Evolutionary conservation across 257 asterid genomes (phyloP).

Genomic region (Leptodermis oblonga): DNA sequence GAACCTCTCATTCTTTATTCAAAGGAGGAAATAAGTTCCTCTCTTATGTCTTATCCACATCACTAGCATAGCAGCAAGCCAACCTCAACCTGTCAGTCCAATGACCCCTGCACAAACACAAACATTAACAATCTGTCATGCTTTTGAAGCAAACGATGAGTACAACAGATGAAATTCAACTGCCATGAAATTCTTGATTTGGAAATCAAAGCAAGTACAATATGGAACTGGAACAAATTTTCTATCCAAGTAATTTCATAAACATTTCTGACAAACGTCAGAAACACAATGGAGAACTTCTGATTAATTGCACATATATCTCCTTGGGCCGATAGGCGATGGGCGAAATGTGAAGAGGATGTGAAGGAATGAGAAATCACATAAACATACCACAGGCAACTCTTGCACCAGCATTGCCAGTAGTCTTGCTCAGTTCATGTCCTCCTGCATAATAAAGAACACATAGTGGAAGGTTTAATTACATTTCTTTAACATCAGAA

Average conservation of each 20-base stretch:
- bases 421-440: constrained; percentile 82
- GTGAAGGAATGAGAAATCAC: background rate
- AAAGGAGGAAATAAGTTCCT: background rate
- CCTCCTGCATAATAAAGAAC: constrained; percentile 48
- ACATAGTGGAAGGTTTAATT: background rate
- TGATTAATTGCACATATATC: background rate
- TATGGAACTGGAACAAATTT: background rate
- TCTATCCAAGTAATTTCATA: background rate
- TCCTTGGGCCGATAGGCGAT: background rate
- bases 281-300: background rate
- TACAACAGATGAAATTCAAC: background rate
- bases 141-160: background rate
- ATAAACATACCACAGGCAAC: constrained; percentile 72
- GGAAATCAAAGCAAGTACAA: background rate
- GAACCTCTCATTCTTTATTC: background rate
- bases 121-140: background rate
- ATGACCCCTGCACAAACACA: constrained; percentile 84
- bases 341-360: background rate
- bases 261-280: background rate
- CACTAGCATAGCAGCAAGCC: background rate
- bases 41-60: background rate
- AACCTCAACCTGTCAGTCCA: constrained; percentile 71
- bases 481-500: no score
- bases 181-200: background rate
- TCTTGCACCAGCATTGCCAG: constrained; percentile 97